Evolutionary conservation across 164 flowering plant species (phyloP), one percentile per base, ranked within the genome.

Genomic region (Nymphaea colorata): DNA sequence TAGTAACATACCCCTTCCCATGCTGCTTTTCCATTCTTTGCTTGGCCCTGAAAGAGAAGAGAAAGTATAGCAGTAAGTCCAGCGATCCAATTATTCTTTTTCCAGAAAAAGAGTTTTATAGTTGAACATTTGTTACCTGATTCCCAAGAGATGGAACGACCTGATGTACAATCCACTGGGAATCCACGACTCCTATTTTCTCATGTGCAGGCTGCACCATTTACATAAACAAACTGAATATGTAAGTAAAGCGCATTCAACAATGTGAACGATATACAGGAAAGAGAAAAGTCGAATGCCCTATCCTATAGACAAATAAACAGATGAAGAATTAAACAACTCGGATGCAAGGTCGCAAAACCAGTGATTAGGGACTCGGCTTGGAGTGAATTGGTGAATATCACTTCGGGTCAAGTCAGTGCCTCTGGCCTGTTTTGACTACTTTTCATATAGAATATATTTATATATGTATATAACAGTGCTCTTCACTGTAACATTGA

Each of bases 141-240:
- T 66, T 83, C 41, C 97, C 98, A 66, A 94, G 93, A 69, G 99
- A 88, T 62, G 99, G 96, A 72, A 94, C 83, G 16, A 82, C 89
- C 85, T 91, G 90, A 80, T 94, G 99, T 68, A 91, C 65, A 63
- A 94, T 85, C 99, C 99, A 94, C 70, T 94, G 99, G 3, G 96
- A 82, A 78, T 94, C 99, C 44, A 94, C 98, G 44, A 94, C 98
- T n/a, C 98, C 99, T 74, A 94, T 94, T 68, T 94, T 94, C 78
- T 93, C 97, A 80, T 93, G 97, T 59, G 98, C 96, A 76, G 97
- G 97, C 94, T 90, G 84, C 42, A 16, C 42, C 7, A 42, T 61
- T 12, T 41, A 66, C 44, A 6, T 42, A 55, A 67, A 53, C 4
- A 2, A 5, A 10, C 41, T n/a, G 2, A 18, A 51, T 51, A 66